Evolutionary conservation across 75 land plant species (phyloP).

Genomic region (Azolla pinnata): DNA sequence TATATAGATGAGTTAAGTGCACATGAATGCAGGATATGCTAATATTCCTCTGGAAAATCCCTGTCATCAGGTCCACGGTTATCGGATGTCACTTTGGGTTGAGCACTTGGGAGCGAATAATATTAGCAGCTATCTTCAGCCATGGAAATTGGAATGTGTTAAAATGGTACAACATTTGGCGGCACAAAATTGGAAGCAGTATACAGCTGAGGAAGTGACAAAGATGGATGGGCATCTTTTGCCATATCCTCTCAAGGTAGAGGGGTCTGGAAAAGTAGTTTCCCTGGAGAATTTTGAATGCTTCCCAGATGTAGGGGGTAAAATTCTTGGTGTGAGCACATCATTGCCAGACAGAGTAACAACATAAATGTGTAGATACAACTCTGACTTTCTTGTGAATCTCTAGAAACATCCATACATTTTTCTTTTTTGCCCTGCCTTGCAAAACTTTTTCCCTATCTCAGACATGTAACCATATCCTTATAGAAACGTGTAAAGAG

Average conservation of each 20-base stretch:
- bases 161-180: constrained; percentile 48
- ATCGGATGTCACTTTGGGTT: constrained; percentile 82
- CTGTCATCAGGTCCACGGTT: constrained; percentile 58
- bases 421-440: no score
- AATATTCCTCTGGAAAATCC: no score
- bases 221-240: constrained; percentile 62
- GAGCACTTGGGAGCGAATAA: constrained; percentile 58
- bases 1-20: no score
- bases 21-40: no score
- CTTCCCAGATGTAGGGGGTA: constrained; percentile 87
- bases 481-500: no score
- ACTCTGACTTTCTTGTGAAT: no score
- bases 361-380: no score
- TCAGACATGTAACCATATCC: no score
- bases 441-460: no score
- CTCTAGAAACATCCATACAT: no score
- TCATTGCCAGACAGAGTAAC: constrained; percentile 63
- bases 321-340: constrained; percentile 40
- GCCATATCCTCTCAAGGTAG: constrained; percentile 63
- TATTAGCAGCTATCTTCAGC: constrained; percentile 36
- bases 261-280: constrained; percentile 38
- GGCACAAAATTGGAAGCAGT: constrained; percentile 54
- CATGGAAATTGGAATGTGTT: constrained; percentile 48
- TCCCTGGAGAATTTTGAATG: constrained; percentile 40
- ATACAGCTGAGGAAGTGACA: constrained; percentile 29